Base-by-base conservation (phyloP, 2,329 filamentous ascomycete species). In the Epichloe sp. region DNA sequence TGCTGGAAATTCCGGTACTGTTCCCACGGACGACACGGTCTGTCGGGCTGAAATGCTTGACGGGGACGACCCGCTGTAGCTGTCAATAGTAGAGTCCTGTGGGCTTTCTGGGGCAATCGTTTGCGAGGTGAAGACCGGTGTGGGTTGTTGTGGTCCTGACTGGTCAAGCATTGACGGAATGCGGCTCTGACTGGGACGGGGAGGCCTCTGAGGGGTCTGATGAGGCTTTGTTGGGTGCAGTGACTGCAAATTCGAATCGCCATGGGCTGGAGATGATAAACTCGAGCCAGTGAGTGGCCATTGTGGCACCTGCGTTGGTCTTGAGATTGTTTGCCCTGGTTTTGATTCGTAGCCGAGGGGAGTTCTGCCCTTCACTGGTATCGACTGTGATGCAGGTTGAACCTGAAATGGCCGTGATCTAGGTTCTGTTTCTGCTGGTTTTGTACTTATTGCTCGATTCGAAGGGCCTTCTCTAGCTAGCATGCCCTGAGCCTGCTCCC, bases 131-230 rank as follows among this genome's bases (percentile, higher is more conserved):
- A 81, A 80, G 4, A 72, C 65, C 8, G 78, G 77, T 0, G 74
- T 78, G 21, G 70, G 74, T 5, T 80, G 76, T 62, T 82, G 76
- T 14, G 79, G 60, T 52, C 68, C 72, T 40, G 78, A 76, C 52
- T 70, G 70, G 57, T 82, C 78, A 23, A 80, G 64, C 36, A 81
- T 74, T 0, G 78, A 81, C 10, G 78, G 78, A 2, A 82, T 77
- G 53, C 71, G 64, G 57, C 78, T 82, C 54, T 71, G 64, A 57
- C 78, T 82, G 7, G 80, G 79, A 38, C 80, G 73, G 11, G 77
- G 77, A 10, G 80, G 80, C 55, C 79, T 71, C 59, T 74, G 76
- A 19, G 80, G 80, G 23, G 77, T 59, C 37, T 63, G 71, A 40
- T 72, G 67, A 37, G 72, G 71, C 54, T 70, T 68, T 44, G 72